phyloP scores from a whole-genome alignment of 768 basidiomycete species.

The Dioszegia aurantiaca region DNA sequence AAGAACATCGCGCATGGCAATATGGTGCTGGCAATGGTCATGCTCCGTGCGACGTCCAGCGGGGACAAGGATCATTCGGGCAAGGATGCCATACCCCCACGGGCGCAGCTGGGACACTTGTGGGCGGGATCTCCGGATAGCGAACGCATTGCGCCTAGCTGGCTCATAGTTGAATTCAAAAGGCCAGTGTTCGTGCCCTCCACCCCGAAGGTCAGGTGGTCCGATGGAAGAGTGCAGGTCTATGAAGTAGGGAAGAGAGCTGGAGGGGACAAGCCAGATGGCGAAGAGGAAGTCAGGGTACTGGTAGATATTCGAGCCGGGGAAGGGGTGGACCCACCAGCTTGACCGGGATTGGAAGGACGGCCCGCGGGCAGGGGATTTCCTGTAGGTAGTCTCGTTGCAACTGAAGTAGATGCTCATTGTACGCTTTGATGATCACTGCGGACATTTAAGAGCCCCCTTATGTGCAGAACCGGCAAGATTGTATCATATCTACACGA shows the following conservation, averaged over 20 bases:
- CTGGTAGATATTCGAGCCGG: slow-evolving; percentile 11
- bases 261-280: neutral
- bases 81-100: neutral
- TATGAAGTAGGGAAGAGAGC: neutral
- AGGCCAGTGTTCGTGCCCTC: slow-evolving; percentile 24
- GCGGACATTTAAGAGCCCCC: no score
- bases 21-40: slow-evolving; percentile 12
- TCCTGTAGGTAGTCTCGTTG: no score
- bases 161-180: slow-evolving; percentile 26
- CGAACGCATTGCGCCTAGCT: neutral
- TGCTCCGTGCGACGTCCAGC: neutral
- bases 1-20: slow-evolving; percentile 30
- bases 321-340: neutral
- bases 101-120: neutral
- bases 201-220: slow-evolving; percentile 11
- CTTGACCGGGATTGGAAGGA: neutral
- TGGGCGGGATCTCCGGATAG: neutral
- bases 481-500: no score
- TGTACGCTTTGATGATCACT: no score
- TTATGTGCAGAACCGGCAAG: no score
- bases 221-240: slow-evolving; percentile 7
- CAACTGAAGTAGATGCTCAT: no score
- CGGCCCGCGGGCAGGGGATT: no score
- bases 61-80: neutral
- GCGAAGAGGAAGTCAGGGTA: neutral